Conservation (phyloP, 192 early-diverging fungal species). For the Chytriomyces sp. region DNA sequence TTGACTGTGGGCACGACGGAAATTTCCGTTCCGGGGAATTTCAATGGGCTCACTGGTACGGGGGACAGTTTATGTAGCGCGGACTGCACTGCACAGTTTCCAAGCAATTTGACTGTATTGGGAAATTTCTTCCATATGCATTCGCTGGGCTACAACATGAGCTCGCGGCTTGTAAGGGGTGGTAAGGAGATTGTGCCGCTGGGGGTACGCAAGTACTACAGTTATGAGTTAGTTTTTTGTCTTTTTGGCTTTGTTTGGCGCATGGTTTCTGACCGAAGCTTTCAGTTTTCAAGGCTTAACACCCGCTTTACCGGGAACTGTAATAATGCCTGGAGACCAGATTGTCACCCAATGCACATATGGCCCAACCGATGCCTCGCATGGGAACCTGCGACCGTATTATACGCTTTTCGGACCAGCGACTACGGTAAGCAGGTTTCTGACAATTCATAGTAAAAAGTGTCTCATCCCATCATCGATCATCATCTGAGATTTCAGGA, state of each 20-base stretch:
- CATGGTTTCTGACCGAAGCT: background rate
- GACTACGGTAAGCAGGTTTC: background rate
- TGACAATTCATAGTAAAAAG: background rate
- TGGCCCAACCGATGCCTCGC: slow-evolving; percentile 8
- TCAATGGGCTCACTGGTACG: background rate
- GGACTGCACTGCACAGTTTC: slow-evolving; percentile 29
- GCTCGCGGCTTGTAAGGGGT: slow-evolving; percentile 27
- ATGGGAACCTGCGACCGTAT: background rate
- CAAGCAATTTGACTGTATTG: slow-evolving; percentile 11
- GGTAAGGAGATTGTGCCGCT: slow-evolving; percentile 25
- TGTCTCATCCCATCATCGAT: background rate
- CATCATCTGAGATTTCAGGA: slow-evolving; percentile 2
- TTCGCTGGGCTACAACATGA: slow-evolving; percentile 24
- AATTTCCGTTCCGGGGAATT: slow-evolving; percentile 23
- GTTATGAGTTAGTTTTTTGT: slow-evolving; percentile 15
- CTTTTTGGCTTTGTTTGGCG: background rate
- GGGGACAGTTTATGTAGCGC: slow-evolving; percentile 21
- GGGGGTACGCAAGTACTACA: slow-evolving; percentile 24
- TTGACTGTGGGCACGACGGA: slow-evolving; percentile 13
- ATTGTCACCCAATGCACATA: slow-evolving; percentile 36
- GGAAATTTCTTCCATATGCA: slow-evolving; percentile 35
- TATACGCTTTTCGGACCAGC: background rate
- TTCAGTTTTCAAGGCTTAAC: slow-evolving; percentile 7
- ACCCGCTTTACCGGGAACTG: background rate
- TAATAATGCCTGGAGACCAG: slow-evolving; percentile 29